Evolutionary conservation across 164 flowering plant species (phyloP), one percentile per base, ranked within the genome.

Genomic region (Saururus chinensis): DNA sequence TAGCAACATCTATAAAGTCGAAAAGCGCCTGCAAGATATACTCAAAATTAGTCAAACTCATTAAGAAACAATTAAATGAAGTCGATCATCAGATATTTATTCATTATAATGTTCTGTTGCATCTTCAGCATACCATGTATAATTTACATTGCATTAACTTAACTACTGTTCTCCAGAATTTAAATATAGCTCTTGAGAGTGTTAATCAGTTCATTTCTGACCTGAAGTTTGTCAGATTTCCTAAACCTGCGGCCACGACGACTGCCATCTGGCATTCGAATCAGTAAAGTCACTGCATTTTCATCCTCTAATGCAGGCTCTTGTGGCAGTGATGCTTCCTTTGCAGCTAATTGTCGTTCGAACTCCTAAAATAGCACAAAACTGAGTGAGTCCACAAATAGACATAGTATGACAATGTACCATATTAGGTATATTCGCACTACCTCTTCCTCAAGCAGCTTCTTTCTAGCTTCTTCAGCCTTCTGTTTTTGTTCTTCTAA

Each of bases 201-300:
- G 37, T 30, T 30, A 30, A 30, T 30, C 37, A 41, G 41, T 23
- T 66, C 54, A 42, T 54, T 20, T 37, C 17, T 51, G 73, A 89
- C 96, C 96, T 85, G 89, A 20, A 89, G 81, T 68, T 71, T 84
- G 67, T 87, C 88, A 52, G 91, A 77, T 70, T 83, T 93, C 19
- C 82, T 79, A 73, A 90, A 93, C 40, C 96, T 80, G 48, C 97
- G 95, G 21, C 99, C 97, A 62, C 73, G 86, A 1, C 99, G 83
- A 67, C 82, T 82, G 4, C 99, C 97, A 84, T 93, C 91, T 25
- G 99, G 97, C 99, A 90, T 90, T 56, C 87, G 73, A 59, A 90
- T 85, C 64, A 85, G 83, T 56, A 93, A 91, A 26, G 84, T 88
- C 14, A 93, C 80, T 51, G 87, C 85, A 80, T 81, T 84, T 56